Percentiles rank a stretch among this genome's conserved stretches.
phyloP scores from a whole-genome alignment of 1,284 basidiomycete species.

The Hortiboletus rubellus region DNA sequence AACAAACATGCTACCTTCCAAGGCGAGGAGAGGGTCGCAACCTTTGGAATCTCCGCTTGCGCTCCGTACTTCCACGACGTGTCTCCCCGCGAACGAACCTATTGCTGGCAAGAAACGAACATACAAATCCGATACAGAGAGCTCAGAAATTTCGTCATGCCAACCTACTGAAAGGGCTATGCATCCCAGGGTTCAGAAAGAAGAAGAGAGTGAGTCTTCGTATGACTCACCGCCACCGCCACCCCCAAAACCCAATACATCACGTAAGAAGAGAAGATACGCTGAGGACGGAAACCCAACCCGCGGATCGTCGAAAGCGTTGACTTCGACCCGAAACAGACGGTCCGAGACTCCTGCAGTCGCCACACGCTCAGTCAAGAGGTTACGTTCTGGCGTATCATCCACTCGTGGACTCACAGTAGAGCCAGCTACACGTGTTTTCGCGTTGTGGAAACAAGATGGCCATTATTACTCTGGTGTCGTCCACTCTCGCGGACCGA shows the following conservation, averaged over 20 bases:
- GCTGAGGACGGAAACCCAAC: slow-evolving; percentile 25
- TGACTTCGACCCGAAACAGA: slow-evolving; percentile 34
- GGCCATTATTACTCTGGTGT: slow-evolving; percentile 63
- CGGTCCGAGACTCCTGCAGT: slow-evolving; percentile 31
- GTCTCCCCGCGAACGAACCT: slow-evolving; percentile 5
- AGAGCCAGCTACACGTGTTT: slow-evolving; percentile 52
- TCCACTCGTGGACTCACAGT: slow-evolving; percentile 21
- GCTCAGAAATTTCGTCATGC: slow-evolving; percentile 15
- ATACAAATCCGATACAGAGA: slow-evolving; percentile 31
- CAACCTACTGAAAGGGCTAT: not conserved
- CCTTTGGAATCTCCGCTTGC: slow-evolving; percentile 1
- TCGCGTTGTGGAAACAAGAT: slow-evolving; percentile 63
- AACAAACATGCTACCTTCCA: slow-evolving; percentile 3
- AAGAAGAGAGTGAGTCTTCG: slow-evolving; percentile 46
- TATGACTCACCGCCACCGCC: slow-evolving; percentile 37
- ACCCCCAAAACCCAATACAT: slow-evolving; percentile 16
- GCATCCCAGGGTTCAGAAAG: slow-evolving; percentile 28
- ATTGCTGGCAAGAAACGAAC: slow-evolving; percentile 23
- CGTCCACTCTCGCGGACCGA: slow-evolving; percentile 39
- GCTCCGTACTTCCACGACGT: not conserved
- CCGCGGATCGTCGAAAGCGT: slow-evolving; percentile 25
- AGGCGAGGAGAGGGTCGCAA: slow-evolving; percentile 3
- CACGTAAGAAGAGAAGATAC: slow-evolving; percentile 58
- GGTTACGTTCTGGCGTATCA: slow-evolving; percentile 32
- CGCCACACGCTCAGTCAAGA: slow-evolving; percentile 33